Percentiles rank a stretch among this genome's conserved stretches.
These are phyloP conservation scores for Coniferiporia sulphurascens DNA, from an alignment of 1,284 basidiomycete species.

Conservation along the genomic window DNA sequence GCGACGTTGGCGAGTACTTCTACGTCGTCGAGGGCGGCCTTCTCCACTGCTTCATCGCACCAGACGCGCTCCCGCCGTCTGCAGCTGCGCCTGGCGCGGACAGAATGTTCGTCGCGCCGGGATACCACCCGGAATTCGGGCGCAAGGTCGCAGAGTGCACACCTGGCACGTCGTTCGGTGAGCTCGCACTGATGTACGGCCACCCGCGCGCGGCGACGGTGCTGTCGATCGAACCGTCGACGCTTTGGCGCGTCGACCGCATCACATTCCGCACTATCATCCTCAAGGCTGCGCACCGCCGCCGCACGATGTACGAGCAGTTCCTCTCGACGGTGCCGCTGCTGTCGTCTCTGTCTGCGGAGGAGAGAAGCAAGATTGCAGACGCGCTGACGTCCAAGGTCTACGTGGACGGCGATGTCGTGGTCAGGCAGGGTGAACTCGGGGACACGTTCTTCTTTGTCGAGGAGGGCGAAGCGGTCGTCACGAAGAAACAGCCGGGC, in stretches of 20 bases:
- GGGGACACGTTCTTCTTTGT: constrained; percentile 98
- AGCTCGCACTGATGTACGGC: constrained; percentile 97
- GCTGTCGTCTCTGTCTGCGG: constrained; percentile 78
- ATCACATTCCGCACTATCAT: constrained; percentile 99
- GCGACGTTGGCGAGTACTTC: constrained; percentile 95
- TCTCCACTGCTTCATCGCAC: constrained; percentile 83
- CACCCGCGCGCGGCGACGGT: constrained; percentile 95
- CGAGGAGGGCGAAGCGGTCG: constrained; percentile 87
- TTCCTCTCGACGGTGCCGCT: constrained; percentile 92
- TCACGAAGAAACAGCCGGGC: constrained; percentile 68
- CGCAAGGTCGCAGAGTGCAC: constrained; percentile 83
- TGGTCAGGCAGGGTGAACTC: constrained; percentile 89
- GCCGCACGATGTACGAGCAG: constrained; percentile 92
- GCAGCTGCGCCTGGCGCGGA: constrained; percentile 42
- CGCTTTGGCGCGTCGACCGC: constrained; percentile 93
- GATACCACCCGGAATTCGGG: constrained; percentile 67
- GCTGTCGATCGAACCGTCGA: constrained; percentile 77
- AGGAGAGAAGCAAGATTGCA: constrained; percentile 94
- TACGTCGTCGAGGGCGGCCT: constrained; percentile 93
- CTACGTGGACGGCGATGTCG: constrained; percentile 79
- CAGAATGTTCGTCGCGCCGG: constrained; percentile 57
- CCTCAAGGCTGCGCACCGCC: constrained; percentile 79
- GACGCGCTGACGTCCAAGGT: constrained; percentile 87
- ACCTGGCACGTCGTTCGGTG: constrained; percentile 89
- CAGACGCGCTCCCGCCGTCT: constrained; percentile 55